These are phyloP conservation scores for Sesbania bispinosa DNA, from an alignment of 306 rosid species.

Conservation along the genomic window DNA sequence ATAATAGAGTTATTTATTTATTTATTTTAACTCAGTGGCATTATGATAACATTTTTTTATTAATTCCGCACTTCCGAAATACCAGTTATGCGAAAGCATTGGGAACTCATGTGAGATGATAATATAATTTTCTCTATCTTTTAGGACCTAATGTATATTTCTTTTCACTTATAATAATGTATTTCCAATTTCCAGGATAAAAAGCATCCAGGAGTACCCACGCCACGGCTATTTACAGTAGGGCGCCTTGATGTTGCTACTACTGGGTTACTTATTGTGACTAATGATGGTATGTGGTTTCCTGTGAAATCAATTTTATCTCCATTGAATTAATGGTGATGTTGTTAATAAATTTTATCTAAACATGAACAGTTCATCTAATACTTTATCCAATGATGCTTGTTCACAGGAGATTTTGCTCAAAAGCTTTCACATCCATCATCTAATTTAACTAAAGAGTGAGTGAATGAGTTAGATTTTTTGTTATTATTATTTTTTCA, in stretches of 20 bases:
- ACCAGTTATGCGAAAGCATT: not conserved
- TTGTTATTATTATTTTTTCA: not conserved
- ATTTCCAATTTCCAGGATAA: constrained; percentile 49
- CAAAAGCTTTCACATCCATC: constrained; percentile 89
- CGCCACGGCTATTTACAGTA: constrained; percentile 79
- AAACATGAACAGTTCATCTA: constrained; percentile 12
- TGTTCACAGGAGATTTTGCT: constrained; percentile 68
- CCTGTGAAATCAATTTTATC: constrained; percentile 13
- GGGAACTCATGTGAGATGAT: not conserved
- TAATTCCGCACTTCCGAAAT: not conserved
- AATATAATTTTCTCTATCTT: not conserved
- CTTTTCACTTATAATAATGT: not conserved
- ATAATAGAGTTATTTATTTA: no score
- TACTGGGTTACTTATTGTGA: constrained; percentile 86
- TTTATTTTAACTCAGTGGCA: no score
- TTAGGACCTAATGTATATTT: not conserved
- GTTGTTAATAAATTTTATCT: not conserved
- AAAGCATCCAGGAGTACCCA: constrained; percentile 58
- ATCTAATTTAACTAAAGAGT: constrained; percentile 81
- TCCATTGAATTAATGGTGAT: not conserved
- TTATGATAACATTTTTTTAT: not conserved
- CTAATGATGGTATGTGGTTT: constrained; percentile 74
- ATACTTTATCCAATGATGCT: constrained; percentile 23
- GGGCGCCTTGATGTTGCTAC: constrained; percentile 99
- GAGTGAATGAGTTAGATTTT: constrained; percentile 30